Base-by-base conservation (phyloP, 139 green algal genomes). In the Axilococcus clingmanii region DNA sequence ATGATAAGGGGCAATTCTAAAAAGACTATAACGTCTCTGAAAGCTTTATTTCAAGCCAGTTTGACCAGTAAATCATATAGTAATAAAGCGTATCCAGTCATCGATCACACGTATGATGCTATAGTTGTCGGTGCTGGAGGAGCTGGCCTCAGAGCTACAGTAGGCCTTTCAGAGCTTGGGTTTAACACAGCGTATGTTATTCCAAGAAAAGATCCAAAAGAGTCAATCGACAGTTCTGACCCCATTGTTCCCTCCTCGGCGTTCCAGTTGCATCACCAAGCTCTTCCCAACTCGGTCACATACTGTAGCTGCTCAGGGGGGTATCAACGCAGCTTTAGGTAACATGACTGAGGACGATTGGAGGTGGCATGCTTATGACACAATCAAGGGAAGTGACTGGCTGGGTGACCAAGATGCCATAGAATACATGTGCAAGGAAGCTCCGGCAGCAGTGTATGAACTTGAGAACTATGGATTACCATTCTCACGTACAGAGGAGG, bases 321-420 rank as follows among this genome's bases (percentile, higher is more conserved):
- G 93, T 48, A 99, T 99, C 75, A 99, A 99, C 67, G 92, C 93
- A 4, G 93, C 93, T 1, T 78, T 99, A 5, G 93, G 84, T 35
- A 99, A 99, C 78, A 98, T 98, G 93, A 82, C 75, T 29, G 68
- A 91, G 58, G 93, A 99, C 48, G 87, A 99, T 69, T 99, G 93
- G 93, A 66, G 93, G 17, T 99, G 93, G 93, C 93, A 99, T 57
- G 93, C 93, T 9, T 99, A 99, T 57, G 93, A 99, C 68, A 99
- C 93, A 0, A 82, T 99, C 65, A 99, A 99, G 77, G 93, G 93
- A 57, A 86, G 71, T 45, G 93, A 99, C 78, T 99, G 92, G 92
- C 72, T 99, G 8, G 93, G 92, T 22, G 86, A 95, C 71, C 87
- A 96, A 72, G 81, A 84, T 51, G 76, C 76, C 5, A 80, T 86